Conservation (phyloP, 1,284 basidiomycete genomes). For the Ceratobasidium sp. region DNA sequence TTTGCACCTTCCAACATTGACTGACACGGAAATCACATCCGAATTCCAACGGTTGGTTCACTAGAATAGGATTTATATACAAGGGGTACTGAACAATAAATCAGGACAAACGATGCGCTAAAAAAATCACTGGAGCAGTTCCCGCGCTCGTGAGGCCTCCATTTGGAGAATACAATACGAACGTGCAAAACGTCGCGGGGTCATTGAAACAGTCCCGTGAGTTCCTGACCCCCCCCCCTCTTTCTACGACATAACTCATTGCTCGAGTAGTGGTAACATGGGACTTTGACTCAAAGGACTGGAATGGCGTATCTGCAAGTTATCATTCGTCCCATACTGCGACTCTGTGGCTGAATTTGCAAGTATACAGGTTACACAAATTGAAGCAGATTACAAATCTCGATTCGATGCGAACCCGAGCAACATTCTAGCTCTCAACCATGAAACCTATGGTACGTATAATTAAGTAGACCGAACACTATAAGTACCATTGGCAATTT, state of each 20-base stretch:
- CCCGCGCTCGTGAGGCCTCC: conserved; percentile 41
- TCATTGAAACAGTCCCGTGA: conserved; percentile 19
- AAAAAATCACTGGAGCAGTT: conserved; percentile 37
- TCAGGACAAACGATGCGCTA: conserved; percentile 34
- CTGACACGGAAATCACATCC: conserved; percentile 40
- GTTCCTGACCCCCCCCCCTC: too few species aligned
- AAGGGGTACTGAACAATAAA: background rate
- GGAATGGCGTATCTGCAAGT: conserved; percentile 15
- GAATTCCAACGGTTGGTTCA: conserved; percentile 10
- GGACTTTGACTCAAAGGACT: conserved; percentile 31
- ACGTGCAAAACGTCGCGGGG: conserved; percentile 34
- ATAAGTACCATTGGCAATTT: background rate
- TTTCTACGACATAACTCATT: background rate
- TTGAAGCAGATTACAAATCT: conserved; percentile 26
- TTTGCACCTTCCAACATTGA: conserved; percentile 41
- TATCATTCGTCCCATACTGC: background rate
- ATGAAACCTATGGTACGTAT: conserved; percentile 24
- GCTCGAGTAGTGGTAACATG: conserved; percentile 20
- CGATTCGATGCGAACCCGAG: conserved; percentile 32
- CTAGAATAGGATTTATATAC: conserved; percentile 30
- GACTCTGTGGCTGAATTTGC: background rate
- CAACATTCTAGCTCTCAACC: conserved; percentile 35
- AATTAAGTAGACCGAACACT: background rate
- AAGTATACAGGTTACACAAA: conserved; percentile 7
- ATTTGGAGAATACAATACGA: conserved; percentile 40